A percentile compares a stretch with the other conserved stretches of the same genome.
Conservation (phyloP, 768 basidiomycete genomes). For the Amanita brunnescens region DNA sequence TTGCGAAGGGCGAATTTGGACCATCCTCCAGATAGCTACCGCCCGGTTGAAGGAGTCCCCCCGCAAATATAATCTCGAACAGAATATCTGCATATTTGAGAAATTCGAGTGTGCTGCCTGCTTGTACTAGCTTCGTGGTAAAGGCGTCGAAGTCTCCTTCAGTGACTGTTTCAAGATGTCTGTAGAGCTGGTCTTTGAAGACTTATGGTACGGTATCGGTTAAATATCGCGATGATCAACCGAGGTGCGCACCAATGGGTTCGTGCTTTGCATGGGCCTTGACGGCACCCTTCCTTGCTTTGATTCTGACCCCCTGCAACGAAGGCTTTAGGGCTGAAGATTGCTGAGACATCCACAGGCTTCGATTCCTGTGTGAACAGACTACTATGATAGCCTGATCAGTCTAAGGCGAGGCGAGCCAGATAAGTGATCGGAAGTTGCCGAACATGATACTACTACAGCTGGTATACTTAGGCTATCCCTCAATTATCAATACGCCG, state of each 20-base stretch:
- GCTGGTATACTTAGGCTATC: not conserved
- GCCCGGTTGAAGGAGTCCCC: conserved; percentile 93
- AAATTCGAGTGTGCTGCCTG: conserved; percentile 88
- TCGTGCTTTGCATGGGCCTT: conserved; percentile 94
- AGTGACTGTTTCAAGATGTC: conserved; percentile 78
- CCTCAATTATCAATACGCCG: conserved; percentile 22
- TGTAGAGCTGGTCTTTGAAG: conserved; percentile 90
- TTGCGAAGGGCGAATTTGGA: conserved; percentile 80
- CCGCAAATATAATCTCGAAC: conserved; percentile 93
- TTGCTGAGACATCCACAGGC: conserved; percentile 91
- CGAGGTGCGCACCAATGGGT: conserved; percentile 46
- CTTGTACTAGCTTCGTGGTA: conserved; percentile 78
- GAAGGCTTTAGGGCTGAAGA: conserved; percentile 76
- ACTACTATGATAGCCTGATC: not conserved
- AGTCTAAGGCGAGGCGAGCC: not conserved
- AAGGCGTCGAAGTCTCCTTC: conserved; percentile 77
- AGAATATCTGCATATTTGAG: conserved; percentile 96
- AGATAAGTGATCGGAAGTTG: conserved; percentile 1
- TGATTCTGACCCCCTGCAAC: conserved; percentile 88
- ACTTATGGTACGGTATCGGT: conserved; percentile 33
- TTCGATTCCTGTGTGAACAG: conserved; percentile 6
- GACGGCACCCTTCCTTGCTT: conserved; percentile 87
- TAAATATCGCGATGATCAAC: conserved; percentile 4
- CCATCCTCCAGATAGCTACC: conserved; percentile 86
- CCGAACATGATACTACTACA: conserved; percentile 1